phyloP scores from a whole-genome alignment of 1,284 basidiomycete species.

The Athelia psychrophila region DNA sequence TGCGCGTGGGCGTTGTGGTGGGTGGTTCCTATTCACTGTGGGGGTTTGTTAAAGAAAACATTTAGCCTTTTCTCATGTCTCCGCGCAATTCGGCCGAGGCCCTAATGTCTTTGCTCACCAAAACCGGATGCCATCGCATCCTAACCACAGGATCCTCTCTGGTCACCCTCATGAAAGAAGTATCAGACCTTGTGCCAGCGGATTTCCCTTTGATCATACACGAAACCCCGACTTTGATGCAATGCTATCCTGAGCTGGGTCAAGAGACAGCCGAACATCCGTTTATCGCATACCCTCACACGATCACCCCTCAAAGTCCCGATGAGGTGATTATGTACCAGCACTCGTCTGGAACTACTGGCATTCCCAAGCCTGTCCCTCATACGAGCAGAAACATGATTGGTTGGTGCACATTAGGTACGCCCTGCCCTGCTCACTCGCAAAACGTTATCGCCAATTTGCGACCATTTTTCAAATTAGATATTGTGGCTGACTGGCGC shows the following conservation, averaged over 20 bases:
- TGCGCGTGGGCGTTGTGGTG: constrained; percentile 26
- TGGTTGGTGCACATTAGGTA: constrained; percentile 7
- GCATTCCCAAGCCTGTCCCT: constrained; percentile 19
- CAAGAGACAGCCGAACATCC: constrained; percentile 16
- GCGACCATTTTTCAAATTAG: neutral
- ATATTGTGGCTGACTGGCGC: neutral
- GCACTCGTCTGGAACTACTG: constrained; percentile 26
- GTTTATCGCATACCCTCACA: constrained; percentile 18
- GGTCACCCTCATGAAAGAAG: constrained; percentile 11
- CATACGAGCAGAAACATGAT: constrained; percentile 14
- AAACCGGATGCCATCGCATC: constrained; percentile 19
- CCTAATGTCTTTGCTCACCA: constrained; percentile 19
- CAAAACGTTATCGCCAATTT: neutral
- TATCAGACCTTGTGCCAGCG: constrained; percentile 11
- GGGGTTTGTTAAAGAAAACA: neutral
- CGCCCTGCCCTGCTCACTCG: constrained; percentile 19
- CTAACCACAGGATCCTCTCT: constrained; percentile 19
- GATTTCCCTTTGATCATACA: constrained; percentile 13
- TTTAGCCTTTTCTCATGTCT: constrained; percentile 31
- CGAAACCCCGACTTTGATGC: constrained; percentile 20
- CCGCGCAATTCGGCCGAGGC: constrained; percentile 24
- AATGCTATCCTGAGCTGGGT: constrained; percentile 27
- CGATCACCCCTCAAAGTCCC: constrained; percentile 1
- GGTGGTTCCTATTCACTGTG: constrained; percentile 2
- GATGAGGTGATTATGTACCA: constrained; percentile 13